phyloP scores from a whole-genome alignment of 768 basidiomycete genomes.

The Leccinum olivaceopallidum region DNA sequence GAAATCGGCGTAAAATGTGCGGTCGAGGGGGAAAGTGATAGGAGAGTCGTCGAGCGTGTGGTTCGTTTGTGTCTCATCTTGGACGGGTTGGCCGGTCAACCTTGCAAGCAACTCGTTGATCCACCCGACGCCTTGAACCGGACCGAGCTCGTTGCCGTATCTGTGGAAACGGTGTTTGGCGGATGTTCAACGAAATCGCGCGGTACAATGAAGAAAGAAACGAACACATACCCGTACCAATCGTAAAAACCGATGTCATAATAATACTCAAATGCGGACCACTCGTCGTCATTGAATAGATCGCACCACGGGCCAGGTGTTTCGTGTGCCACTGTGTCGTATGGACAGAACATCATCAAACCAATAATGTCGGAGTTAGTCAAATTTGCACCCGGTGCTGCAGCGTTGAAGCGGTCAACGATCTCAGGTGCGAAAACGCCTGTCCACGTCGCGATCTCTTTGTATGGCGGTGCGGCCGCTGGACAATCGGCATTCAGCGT shows the following conservation, averaged over 20 bases:
- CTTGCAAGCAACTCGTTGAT: constrained; percentile 84
- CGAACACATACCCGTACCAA: constrained; percentile 47
- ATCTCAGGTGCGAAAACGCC: constrained; percentile 53
- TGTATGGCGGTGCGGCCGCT: constrained; percentile 33
- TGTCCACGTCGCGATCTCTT: constrained; percentile 45
- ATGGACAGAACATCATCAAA: constrained; percentile 72
- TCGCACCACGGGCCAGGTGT: constrained; percentile 62
- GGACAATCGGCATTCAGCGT: constrained; percentile 68
- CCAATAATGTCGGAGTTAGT: constrained; percentile 50
- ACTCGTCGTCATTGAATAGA: constrained; percentile 62
- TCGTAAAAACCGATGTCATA: constrained; percentile 78
- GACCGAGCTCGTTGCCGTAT: constrained; percentile 65
- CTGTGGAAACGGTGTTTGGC: constrained; percentile 33
- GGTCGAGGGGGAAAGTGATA: constrained; percentile 69
- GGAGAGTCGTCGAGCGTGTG: constrained; percentile 64
- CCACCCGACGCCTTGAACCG: constrained; percentile 81
- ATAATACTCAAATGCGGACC: constrained; percentile 61
- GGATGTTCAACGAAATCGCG: not conserved
- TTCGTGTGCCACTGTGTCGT: constrained; percentile 60
- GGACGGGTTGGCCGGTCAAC: constrained; percentile 59
- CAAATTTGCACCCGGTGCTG: constrained; percentile 64
- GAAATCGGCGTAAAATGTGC: constrained; percentile 74
- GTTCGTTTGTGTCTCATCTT: constrained; percentile 76
- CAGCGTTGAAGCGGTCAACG: constrained; percentile 53
- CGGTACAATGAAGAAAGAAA: not conserved